Base-by-base conservation (phyloP, 768 basidiomycete genomes). In the Tricholoma saponaceum region DNA sequence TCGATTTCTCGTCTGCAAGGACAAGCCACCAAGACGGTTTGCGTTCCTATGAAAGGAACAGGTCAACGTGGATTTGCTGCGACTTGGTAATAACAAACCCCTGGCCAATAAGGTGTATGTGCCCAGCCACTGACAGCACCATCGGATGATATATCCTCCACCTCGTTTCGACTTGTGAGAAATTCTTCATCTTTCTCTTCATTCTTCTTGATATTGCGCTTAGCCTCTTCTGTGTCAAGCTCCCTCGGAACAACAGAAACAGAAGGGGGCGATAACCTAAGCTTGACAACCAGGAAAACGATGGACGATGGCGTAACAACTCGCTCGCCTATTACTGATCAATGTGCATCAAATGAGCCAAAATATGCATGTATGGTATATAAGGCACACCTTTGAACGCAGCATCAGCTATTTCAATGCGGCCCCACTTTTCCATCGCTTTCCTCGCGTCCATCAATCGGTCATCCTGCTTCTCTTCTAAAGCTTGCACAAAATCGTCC, bases 31-130 rank as follows among this genome's bases (percentile, higher is more conserved):
- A 98, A 22, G 84, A 80, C 0, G 95, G 90, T 72, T 91, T 95
- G 58, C 94, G 92, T 55, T 86, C 79, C 92, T 95, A 54, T 5
- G 57, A 32, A 64, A 39, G 35, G 53, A 13, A 57, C 52, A 51
- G 25, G 55, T 18, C 58, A 25, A 60, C 39, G 20, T 3, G 10
- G 14, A 0, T 16, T 51, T 7, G 51, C 44, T 32, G 51, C 22
- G 1, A 50, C n/a, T 22, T 41, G 30, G 43, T 39, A 76, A 88
- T 44, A 64, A 95, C 94, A n/a, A 28, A 50, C 47, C 58, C 80
- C 83, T 56, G 96, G 94, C 94, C 94, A 98, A 66, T 83, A 81
- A 4, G 96, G 96, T 6, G 95, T 92, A 68, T 99, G 95, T n/a
- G 89, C 94, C 58, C 75, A 85, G 25, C 80, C 83, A 52, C 74